phyloP scores from a whole-genome alignment of 2,329 filamentous ascomycete species.

The Helicocarpus griseus region DNA sequence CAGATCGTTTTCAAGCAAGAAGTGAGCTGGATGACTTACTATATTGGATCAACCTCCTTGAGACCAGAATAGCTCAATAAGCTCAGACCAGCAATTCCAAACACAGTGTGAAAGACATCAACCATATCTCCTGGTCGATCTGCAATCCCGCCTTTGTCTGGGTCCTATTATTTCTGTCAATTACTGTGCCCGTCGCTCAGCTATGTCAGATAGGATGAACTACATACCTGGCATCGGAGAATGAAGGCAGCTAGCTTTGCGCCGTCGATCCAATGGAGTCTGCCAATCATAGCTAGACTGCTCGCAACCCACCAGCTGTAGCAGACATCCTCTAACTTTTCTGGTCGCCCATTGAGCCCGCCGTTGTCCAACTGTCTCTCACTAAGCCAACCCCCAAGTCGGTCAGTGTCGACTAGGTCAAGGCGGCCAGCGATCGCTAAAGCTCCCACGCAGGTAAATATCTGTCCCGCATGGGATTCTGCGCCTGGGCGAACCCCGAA shows the following conservation, averaged over 20 bases:
- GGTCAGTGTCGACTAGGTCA: conserved; percentile 73
- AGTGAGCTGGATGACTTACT: conserved; percentile 44
- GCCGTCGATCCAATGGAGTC: conserved; percentile 86
- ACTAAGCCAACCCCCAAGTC: conserved; percentile 80
- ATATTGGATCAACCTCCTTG: conserved; percentile 74
- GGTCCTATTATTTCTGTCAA: conserved; percentile 44
- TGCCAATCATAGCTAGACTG: conserved; percentile 79
- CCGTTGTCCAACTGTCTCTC: conserved; percentile 82
- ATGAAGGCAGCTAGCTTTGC: conserved; percentile 73
- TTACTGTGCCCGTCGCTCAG: conserved; percentile 7
- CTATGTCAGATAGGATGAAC: neutral
- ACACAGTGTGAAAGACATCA: conserved; percentile 92
- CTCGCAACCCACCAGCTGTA: conserved; percentile 99
- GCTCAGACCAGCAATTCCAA: conserved; percentile 80
- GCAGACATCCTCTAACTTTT: conserved; percentile 94
- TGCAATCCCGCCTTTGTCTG: conserved; percentile 71
- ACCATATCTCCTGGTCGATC: conserved; percentile 91
- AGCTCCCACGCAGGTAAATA: conserved; percentile 87
- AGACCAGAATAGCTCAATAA: conserved; percentile 69
- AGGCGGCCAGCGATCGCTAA: conserved; percentile 73
- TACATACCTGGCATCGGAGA: conserved; percentile 61
- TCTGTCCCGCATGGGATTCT: conserved; percentile 90
- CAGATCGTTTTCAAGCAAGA: conserved; percentile 4
- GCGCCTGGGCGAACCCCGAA: conserved; percentile 84
- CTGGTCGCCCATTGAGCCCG: conserved; percentile 85